Evolutionary conservation across 345 rosid species (phyloP), one percentile per base, ranked within the genome.

Genomic region (Eucalyptus fibrosa): DNA sequence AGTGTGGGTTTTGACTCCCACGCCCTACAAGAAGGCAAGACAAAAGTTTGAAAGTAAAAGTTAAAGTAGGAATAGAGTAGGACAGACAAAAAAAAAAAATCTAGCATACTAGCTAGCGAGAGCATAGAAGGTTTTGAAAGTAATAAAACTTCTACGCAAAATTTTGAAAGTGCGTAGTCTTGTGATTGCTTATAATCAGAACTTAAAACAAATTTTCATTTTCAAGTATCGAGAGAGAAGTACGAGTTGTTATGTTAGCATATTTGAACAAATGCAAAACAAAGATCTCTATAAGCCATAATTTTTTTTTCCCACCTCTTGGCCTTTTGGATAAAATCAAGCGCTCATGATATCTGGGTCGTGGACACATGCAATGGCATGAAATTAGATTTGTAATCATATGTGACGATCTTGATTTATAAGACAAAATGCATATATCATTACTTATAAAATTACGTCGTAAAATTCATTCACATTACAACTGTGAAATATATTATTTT

Each of bases 1-100:
- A 1, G 3, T 7, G 2, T 51, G 4, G 2, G 0, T 51, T 50
- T 51, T 1, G 4, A 51, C 4, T 51, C 9, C 21, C 4, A 16
- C 8, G 3, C 1, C 1, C 1, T 50, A 6, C 3, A 15, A 50
- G 0, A 6, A 50, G 3, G 3, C 1, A 12, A 2, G 7, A 5
- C 0, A 50, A 50, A 50, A 50, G 8, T 51, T 0, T 51, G 2
- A 50, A 1, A 50, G 1, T 50, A 2, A 50, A 3, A 50, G 1
- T 50, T 50, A 50, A 0, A 50, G 3, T 50, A 50, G 0, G 0
- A 50, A 50, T 50, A 50, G 0, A 50, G 0, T 50, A 50, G 0
- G 17, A 50, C 3, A 6, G 1, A 50, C 17, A 50, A 5, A 50
- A 50, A 50, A 13, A 50, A 50, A 50, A 50, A 50, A 5, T 14